Evolutionary conservation across 306 rosid species (phyloP).

Genomic region (Quercus rubra): DNA sequence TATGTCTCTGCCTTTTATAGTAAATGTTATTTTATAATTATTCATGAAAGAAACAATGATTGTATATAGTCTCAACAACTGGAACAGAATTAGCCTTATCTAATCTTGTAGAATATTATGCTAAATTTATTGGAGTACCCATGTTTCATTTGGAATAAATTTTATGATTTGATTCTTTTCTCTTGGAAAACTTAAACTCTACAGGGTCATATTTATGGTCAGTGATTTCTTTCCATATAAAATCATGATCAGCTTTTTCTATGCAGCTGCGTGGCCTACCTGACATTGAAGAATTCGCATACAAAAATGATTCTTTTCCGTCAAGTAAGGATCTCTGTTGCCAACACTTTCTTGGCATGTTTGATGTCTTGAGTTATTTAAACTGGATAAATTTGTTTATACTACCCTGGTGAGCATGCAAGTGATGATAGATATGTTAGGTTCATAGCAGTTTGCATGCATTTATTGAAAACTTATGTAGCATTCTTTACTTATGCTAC

Average conservation of each 20-base stretch:
- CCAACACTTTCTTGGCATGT: background rate
- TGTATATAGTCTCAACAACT: no score
- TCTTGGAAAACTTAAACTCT: no score
- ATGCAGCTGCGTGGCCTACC: conserved; percentile 41
- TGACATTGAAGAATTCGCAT: conserved; percentile 66
- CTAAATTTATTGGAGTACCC: no score
- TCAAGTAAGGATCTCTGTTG: conserved; percentile 33
- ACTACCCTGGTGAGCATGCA: background rate
- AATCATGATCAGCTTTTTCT: conserved; percentile 4
- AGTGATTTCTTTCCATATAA: background rate
- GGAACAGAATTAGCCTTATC: no score
- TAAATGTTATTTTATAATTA: no score
- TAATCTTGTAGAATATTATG: no score
- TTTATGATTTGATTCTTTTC: no score
- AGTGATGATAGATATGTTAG: background rate
- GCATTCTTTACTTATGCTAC: background rate
- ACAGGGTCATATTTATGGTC: no score
- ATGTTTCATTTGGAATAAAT: no score
- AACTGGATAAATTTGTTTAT: background rate
- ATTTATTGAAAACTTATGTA: background rate
- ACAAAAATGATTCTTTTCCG: conserved; percentile 31
- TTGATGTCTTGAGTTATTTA: background rate
- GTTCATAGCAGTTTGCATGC: background rate
- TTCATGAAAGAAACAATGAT: no score
- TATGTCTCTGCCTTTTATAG: no score